Percentiles rank a stretch among this genome's conserved stretches.
These are phyloP conservation scores for Anacardium occidentale DNA, from an alignment of 345 rosid genomes.

Conservation along the genomic window DNA sequence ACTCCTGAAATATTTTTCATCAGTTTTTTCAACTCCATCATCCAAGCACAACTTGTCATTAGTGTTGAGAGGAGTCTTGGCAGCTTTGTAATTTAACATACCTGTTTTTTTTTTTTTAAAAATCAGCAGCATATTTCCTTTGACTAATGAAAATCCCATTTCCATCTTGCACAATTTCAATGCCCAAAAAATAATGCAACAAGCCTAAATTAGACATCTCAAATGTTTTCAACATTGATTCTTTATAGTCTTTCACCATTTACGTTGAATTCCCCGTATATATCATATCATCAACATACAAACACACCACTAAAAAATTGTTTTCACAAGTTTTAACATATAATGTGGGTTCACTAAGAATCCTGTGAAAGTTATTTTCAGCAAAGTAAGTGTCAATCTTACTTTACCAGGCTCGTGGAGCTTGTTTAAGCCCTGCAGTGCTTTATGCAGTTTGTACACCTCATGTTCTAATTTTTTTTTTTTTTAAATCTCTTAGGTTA, in stretches of 20 bases:
- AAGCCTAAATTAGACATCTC: not conserved
- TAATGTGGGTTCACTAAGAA: too few species aligned
- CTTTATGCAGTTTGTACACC: not conserved
- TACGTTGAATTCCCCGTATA: not conserved
- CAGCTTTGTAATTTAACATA: not conserved
- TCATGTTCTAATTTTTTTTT: too few species aligned
- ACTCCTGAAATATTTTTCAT: not conserved
- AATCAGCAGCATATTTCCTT: not conserved
- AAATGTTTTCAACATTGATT: not conserved
- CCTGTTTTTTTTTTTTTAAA: constrained; percentile 1
- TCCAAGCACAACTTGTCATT: not conserved
- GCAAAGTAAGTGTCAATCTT: not conserved
- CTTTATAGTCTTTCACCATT: not conserved
- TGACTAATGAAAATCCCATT: not conserved
- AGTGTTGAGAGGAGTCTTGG: not conserved
- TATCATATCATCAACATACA: constrained; percentile 11
- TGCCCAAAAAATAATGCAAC: not conserved
- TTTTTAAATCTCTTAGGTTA: not conserved
- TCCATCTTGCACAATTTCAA: not conserved
- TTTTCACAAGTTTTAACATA: too few species aligned
- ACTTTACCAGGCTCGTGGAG: not conserved
- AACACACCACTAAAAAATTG: not conserved
- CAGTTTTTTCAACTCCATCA: not conserved
- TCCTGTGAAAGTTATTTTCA: too few species aligned
- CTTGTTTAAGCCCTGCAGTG: not conserved